Conservation (phyloP, 169 alveolate species). For the Eimeria zaria region DNA sequence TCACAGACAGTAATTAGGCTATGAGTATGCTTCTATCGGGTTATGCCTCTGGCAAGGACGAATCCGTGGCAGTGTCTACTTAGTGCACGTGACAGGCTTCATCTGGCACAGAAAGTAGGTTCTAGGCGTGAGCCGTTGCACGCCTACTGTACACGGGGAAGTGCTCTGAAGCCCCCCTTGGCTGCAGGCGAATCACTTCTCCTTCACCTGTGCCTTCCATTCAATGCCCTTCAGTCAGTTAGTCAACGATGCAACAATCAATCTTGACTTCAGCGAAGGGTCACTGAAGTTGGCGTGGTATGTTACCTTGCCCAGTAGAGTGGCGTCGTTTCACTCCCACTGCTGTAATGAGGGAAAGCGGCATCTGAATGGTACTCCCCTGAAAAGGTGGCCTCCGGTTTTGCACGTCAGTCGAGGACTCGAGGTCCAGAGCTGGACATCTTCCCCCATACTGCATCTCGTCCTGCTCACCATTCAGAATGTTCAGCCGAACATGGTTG, state of each 20-base stretch:
- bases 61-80: not conserved
- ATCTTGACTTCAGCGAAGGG: not conserved
- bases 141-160: not conserved
- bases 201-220: not conserved
- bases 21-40: not conserved
- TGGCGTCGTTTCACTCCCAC: not conserved
- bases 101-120: not conserved
- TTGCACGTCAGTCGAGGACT: not conserved
- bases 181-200: not conserved
- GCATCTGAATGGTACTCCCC: not conserved
- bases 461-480: not conserved
- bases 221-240: not conserved
- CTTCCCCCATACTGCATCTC: not conserved
- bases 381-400: not conserved
- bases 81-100: not conserved
- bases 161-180: not conserved
- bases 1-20: not conserved
- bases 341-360: too few relatives aligned
- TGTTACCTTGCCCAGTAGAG: not conserved
- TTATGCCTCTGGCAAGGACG: not conserved
- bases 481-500: not conserved
- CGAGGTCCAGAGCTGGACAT: not conserved
- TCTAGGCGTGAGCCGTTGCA: not conserved
- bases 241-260: not conserved
- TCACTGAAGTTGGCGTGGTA: not conserved